A percentile compares a stretch with the other conserved stretches of the same genome.
phyloP scores from a whole-genome alignment of 1,139 yeast genomes.

The Magnusiomyces magnusii region DNA sequence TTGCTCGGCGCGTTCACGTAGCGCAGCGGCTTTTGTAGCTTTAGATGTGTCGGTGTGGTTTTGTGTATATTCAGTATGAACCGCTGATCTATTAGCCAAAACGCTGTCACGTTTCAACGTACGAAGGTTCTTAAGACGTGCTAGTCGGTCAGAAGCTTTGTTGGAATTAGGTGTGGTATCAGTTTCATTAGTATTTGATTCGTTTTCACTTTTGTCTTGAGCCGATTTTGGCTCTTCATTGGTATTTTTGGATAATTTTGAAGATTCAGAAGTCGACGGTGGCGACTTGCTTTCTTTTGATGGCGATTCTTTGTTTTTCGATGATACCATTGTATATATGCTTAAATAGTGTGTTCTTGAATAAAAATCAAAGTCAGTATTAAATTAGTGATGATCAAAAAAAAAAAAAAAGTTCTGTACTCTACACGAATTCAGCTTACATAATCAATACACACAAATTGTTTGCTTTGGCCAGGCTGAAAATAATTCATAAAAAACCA shows the following conservation, averaged over 20 bases:
- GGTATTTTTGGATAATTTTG: neutral
- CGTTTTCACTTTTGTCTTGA: neutral
- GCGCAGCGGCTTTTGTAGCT: constrained; percentile 31
- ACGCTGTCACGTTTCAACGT: constrained; percentile 26
- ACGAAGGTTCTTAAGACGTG: constrained; percentile 10
- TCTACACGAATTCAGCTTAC: neutral
- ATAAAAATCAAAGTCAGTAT: no score
- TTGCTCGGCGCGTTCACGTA: constrained; percentile 33
- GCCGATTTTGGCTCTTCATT: neutral
- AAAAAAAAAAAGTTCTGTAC: neutral
- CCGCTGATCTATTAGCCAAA: constrained; percentile 37
- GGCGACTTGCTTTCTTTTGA: neutral
- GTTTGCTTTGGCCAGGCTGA: no score
- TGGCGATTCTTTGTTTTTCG: neutral
- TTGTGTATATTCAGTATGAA: constrained; percentile 37
- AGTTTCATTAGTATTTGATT: neutral
- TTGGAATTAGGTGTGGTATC: neutral
- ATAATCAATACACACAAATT: neutral
- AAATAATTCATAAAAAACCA: neutral
- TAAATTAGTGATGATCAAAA: neutral
- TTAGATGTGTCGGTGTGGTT: constrained; percentile 31
- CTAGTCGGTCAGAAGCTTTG: constrained; percentile 4
- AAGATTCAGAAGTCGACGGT: neutral
- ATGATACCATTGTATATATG: neutral
- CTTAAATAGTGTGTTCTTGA: no score